Evolutionary conservation across 495 filamentous ascomycete species (phyloP), one percentile per base, ranked within the genome.

Genomic region (Margaritispora aquatica): DNA sequence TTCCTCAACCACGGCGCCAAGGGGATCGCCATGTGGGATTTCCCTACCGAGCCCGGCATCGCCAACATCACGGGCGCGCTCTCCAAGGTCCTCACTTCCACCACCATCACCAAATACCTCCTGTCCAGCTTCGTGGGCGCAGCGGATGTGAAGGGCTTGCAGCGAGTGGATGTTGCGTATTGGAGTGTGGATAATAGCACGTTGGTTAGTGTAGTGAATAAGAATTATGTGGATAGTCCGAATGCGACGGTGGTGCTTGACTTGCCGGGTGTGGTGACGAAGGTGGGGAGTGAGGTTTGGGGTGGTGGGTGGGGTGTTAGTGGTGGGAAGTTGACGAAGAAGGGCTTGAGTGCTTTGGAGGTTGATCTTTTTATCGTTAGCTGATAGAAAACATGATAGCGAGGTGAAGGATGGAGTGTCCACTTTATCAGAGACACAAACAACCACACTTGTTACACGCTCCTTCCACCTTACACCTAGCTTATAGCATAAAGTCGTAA

Each of bases 1-100:
- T 80, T 75, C 29, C 54, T 88, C 21, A 86, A 87, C 63, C 80
- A 84, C 52, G 81, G 80, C 26, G 84, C 77, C 0, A 81, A 80
- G 63, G 83, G 71, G 1, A 63, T 75, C 10, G 48, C 49, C 0
- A 62, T 48, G 31, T 85, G 82, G 82, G 73, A 74, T 10, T 85
- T 72, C 68, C 82, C 80, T 0, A 74, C 75, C 2, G 73, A 65
- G 41, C 61, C 63, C 1, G 63, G 63, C 10, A 49, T 84, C 13
- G 75, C 70, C 21, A 66, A 57, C 5, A 73, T 73, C 11, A 78
- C 78, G 51, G 72, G 76, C 15, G 34, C 58, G 51, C 67, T 82
- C 68, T 72, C 76, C 15, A 68, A 55, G 44, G 74, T 76, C 2
- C 63, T 83, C 15, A 75, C 74, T 1, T 51, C 50, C 0, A 17